Base-by-base conservation (phyloP, 768 basidiomycete genomes). In the Mycena epipterygia region DNA sequence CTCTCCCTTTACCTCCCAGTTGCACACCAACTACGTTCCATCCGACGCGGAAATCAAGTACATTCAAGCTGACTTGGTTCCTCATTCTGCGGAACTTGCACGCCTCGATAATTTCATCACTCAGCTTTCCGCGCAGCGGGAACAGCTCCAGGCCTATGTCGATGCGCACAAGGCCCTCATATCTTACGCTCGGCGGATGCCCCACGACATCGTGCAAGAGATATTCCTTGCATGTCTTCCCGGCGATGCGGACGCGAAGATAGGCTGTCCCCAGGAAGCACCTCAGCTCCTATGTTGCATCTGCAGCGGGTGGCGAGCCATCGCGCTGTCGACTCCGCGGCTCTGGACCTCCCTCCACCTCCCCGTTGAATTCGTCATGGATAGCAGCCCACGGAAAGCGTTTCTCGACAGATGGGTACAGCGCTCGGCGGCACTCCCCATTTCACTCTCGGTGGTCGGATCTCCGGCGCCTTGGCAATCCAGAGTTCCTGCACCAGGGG, bases 191-290 rank as follows among this genome's bases (percentile, higher is more conserved):
- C 55, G 65, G 14, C 65, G 65, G 5, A n/a, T 67, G 1, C 65
- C 65, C 3, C 25, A 4, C 25, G 29, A 67, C 16, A 41, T 59
- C 14, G 27, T 67, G 14, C 30, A 44, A 51, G 65, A 46, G 35
- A 67, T 67, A 14, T 67, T 67, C 32, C 5, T 51, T 27, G 56
- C 57, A 12, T 67, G 65, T 23, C 42, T 67, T 29, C 65, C 65
- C 2, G 27, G 23, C 32, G 48, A 35, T 17, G 14, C 6, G 17
- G 44, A 63, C 42, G 59, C 52, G 5, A 35, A 41, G 23, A 57
- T 63, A n/a, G n/a, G n/a, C 52, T 60, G 61, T 27, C 27, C 25
- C 3, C 23, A 46, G 23, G 61, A 62, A 35, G 67, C 60, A 2
- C 67, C 67, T 0, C 14, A 60, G n/a, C 21, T 63, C 16, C n/a